Conservation (phyloP, 176 grass and related monocot species). For the Ensete glaucum region DNA sequence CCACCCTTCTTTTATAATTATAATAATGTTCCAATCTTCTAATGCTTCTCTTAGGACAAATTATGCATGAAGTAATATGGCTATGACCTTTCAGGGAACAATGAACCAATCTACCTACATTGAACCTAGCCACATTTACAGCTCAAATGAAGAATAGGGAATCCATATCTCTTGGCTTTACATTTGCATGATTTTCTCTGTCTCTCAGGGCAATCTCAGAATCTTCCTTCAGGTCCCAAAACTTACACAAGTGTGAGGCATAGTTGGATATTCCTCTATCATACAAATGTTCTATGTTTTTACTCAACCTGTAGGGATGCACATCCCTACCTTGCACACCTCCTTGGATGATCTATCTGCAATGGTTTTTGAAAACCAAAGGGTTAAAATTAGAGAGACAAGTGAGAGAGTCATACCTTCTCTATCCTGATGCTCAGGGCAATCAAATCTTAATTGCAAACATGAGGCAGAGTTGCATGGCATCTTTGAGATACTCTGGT, state of each 20-base stretch:
- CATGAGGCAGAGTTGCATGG: too few species aligned
- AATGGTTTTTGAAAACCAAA: too few species aligned
- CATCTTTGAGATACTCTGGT: background rate
- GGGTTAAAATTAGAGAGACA: too few species aligned
- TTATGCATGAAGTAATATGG: too few species aligned
- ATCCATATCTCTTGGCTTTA: background rate
- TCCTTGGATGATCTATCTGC: background rate
- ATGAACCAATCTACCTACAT: background rate
- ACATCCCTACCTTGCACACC: background rate
- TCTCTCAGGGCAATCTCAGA: background rate
- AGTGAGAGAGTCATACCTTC: too few species aligned
- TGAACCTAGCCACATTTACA: background rate
- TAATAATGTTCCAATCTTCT: too few species aligned
- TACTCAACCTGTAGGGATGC: background rate
- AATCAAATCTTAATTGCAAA: too few species aligned
- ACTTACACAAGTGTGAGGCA: background rate
- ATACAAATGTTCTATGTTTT: background rate
- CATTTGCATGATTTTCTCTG: background rate
- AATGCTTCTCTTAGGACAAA: too few species aligned
- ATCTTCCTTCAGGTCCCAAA: background rate
- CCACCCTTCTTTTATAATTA: too few species aligned
- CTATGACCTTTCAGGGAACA: too few species aligned
- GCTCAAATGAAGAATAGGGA: background rate
- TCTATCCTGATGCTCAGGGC: too few species aligned
- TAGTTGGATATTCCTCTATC: background rate